A percentile compares a stretch with the other conserved stretches of the same genome.
These are phyloP conservation scores for Porogramme epimiltina DNA, from an alignment of 1,284 basidiomycete species.

Conservation along the genomic window DNA sequence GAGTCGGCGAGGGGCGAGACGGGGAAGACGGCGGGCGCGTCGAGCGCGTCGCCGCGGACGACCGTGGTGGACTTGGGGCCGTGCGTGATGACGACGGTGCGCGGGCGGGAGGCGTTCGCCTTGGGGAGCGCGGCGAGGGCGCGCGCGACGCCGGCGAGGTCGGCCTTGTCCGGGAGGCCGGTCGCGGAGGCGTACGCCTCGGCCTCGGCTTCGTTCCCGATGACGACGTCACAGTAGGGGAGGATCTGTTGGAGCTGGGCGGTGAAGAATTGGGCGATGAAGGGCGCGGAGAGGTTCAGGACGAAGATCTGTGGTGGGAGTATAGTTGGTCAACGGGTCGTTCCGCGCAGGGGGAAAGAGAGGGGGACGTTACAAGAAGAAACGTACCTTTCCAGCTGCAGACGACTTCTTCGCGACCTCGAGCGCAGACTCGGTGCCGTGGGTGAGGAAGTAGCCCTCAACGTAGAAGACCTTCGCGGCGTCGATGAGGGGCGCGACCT, in stretches of 20 bases:
- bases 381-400: slow-evolving; percentile 69
- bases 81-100: slow-evolving; percentile 91
- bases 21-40: slow-evolving; percentile 55
- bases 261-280: slow-evolving; percentile 96
- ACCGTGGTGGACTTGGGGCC: slow-evolving; percentile 84
- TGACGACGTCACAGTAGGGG: slow-evolving; percentile 83
- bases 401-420: slow-evolving; percentile 85
- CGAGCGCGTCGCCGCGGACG: slow-evolving; percentile 63
- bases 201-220: slow-evolving; percentile 96
- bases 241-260: slow-evolving; percentile 79
- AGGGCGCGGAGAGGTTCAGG: slow-evolving; percentile 96
- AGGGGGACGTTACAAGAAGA: slow-evolving; percentile 1
- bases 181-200: slow-evolving; percentile 81
- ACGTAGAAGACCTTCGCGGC: slow-evolving; percentile 91
- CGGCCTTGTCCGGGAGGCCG: slow-evolving; percentile 56
- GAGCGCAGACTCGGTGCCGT: slow-evolving; percentile 79
- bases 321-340: background rate
- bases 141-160: slow-evolving; percentile 72
- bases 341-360: background rate
- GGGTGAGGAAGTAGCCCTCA: slow-evolving; percentile 97
- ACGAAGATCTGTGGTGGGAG: slow-evolving; percentile 65
- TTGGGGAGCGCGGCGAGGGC: slow-evolving; percentile 73
- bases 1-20: slow-evolving; percentile 67
- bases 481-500: slow-evolving; percentile 78
- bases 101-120: slow-evolving; percentile 71